These are phyloP conservation scores for Solanum paucissectum DNA, from an alignment of 257 asterid species.

Conservation along the genomic window DNA sequence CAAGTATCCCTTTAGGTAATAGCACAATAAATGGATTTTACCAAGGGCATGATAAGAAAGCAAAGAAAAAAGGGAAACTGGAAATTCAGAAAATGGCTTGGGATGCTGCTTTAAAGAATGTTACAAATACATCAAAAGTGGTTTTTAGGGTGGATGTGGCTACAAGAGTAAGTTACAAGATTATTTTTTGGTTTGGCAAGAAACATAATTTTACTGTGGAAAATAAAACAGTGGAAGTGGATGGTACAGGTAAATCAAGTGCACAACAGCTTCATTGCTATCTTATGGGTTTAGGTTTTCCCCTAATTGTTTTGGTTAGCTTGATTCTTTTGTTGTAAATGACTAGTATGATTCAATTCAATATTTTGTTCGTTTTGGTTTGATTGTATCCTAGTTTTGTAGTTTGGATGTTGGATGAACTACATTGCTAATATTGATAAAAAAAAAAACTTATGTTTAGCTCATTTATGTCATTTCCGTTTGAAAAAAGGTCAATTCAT, in stretches of 20 bases:
- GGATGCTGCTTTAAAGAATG: constrained; percentile 31
- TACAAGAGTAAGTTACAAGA: constrained; percentile 56
- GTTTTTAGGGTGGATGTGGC: constrained; percentile 42
- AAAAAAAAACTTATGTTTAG: background rate
- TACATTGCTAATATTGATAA: too few species aligned
- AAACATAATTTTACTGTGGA: constrained; percentile 19
- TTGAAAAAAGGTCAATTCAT: too few species aligned
- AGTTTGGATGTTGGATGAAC: background rate
- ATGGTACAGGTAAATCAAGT: constrained; percentile 41
- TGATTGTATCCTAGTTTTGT: background rate
- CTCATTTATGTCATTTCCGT: too few species aligned
- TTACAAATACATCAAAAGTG: constrained; percentile 25
- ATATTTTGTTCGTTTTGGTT: background rate
- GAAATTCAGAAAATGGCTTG: constrained; percentile 40
- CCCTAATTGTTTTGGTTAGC: background rate
- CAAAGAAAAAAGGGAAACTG: constrained; percentile 18
- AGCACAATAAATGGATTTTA: constrained; percentile 33
- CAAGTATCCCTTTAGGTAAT: constrained; percentile 28
- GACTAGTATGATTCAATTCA: background rate
- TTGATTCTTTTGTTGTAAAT: background rate
- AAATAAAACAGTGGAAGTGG: constrained; percentile 35
- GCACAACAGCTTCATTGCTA: constrained; percentile 6
- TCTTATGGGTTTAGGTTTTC: background rate
- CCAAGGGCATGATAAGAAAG: constrained; percentile 61
- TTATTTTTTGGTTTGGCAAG: constrained; percentile 38